A percentile compares a stretch with the other conserved stretches of the same genome.
These are phyloP conservation scores for Claviceps spartinae DNA, from an alignment of 2,329 filamentous ascomycete species.

Conservation along the genomic window DNA sequence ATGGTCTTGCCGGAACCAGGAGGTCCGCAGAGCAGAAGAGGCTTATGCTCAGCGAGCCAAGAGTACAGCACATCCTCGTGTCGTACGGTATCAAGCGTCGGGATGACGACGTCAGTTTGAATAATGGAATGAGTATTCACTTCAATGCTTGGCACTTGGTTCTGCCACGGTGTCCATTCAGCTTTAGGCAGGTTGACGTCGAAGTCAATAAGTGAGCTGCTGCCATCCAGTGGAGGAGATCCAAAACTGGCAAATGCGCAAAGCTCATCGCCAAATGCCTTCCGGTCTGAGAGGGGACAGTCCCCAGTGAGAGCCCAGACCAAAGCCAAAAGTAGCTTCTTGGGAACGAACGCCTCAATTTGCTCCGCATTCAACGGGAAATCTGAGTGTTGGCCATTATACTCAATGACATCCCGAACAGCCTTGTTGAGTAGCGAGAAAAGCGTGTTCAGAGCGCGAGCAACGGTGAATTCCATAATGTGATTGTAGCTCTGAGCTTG, in stretches of 20 bases:
- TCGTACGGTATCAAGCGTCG: conserved; percentile 89
- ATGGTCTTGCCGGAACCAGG: conserved; percentile 99
- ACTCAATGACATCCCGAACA: conserved; percentile 84
- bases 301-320: conserved; percentile 96
- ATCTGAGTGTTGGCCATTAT: conserved; percentile 87
- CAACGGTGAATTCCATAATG: conserved; percentile 96
- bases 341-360: conserved; percentile 76
- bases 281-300: conserved; percentile 77
- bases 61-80: conserved; percentile 99
- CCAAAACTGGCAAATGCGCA: conserved; percentile 75
- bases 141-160: conserved; percentile 84
- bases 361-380: conserved; percentile 87
- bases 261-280: conserved; percentile 76
- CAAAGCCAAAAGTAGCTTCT: conserved; percentile 83
- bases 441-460: conserved; percentile 78
- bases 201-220: conserved; percentile 85
- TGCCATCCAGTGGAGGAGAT: conserved; percentile 63
- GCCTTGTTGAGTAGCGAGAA: conserved; percentile 94
- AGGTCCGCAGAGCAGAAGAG: conserved; percentile 86
- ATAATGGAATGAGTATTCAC: conserved; percentile 97
- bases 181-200: conserved; percentile 77
- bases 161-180: conserved; percentile 89
- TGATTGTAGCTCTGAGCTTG: conserved; percentile 72
- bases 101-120: conserved; percentile 96
- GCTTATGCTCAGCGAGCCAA: conserved; percentile 98